Conservation (phyloP, 164 flowering plant genomes). For the Vitis labrusca region DNA sequence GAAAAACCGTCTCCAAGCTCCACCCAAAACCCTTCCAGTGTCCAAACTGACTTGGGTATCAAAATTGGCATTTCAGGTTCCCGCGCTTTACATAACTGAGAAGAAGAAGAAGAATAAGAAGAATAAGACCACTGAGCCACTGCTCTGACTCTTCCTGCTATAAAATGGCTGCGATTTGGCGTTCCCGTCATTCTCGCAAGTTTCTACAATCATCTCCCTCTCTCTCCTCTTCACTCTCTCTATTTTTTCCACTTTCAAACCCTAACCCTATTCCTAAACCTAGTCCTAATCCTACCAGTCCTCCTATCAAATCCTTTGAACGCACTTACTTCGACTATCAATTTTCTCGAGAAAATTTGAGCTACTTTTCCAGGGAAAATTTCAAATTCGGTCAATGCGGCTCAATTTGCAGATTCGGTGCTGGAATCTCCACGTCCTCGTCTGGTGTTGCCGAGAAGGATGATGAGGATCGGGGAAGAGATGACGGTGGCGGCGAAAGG, state of each 20-base stretch:
- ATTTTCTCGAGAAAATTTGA: too few species aligned
- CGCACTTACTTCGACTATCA: too few species aligned
- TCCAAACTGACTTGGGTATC: too few species aligned
- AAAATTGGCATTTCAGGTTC: too few species aligned
- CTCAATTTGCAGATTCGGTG: constrained; percentile 4
- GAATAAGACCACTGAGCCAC: too few species aligned
- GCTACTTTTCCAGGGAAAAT: constrained; percentile 5
- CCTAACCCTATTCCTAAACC: neutral
- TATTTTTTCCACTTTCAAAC: neutral
- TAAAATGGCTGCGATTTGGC: constrained; percentile 31
- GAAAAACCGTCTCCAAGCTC: too few species aligned
- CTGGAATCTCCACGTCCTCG: constrained; percentile 11
- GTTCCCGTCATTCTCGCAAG: constrained; percentile 37
- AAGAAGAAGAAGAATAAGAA: too few species aligned
- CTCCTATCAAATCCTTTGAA: too few species aligned
- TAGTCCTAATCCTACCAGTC: neutral
- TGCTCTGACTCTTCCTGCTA: too few species aligned
- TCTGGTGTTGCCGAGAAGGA: constrained; percentile 5
- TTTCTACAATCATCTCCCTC: constrained; percentile 13
- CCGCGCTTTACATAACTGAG: too few species aligned
- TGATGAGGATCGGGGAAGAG: constrained; percentile 5
- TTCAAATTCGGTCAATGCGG: neutral
- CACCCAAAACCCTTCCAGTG: too few species aligned
- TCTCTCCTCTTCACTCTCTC: constrained; percentile 12
- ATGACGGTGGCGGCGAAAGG: neutral